Evolutionary conservation across 75 land plant species (phyloP).

Genomic region (Cryptomeria japonica): DNA sequence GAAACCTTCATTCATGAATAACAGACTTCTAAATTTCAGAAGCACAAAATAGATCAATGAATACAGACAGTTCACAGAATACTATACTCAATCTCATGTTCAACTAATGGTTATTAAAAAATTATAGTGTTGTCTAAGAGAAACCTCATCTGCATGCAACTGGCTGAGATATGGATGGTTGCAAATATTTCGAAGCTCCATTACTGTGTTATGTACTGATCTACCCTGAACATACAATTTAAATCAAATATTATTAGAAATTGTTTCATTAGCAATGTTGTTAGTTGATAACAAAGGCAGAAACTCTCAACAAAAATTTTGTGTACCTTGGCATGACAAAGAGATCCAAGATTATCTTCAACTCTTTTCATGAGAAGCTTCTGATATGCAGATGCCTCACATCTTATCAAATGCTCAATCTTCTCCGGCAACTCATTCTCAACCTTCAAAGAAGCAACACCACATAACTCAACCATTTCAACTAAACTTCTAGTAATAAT

Average conservation of each 20-base stretch:
- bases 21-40: neutral
- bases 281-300: neutral
- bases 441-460: constrained; percentile 48
- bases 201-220: constrained; percentile 94
- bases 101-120: neutral
- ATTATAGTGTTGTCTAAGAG: neutral
- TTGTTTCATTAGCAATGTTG: neutral
- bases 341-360: constrained; percentile 90
- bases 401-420: constrained; percentile 93
- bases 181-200: constrained; percentile 99
- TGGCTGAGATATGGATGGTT: constrained; percentile 99
- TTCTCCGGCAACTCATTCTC: constrained; percentile 99
- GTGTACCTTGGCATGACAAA: constrained; percentile 78
- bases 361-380: constrained; percentile 97
- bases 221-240: constrained; percentile 56
- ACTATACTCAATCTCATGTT: neutral
- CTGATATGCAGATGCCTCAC: constrained; percentile 99
- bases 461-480: neutral
- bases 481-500: neutral
- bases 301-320: neutral
- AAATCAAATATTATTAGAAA: neutral
- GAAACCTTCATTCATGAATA: neutral
- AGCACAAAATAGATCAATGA: neutral
- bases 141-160: constrained; percentile 92
- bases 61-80: neutral